These are phyloP conservation scores for Ampelocalamus luodianensis DNA, from an alignment of 176 grass and related monocot genomes.

Conservation along the genomic window DNA sequence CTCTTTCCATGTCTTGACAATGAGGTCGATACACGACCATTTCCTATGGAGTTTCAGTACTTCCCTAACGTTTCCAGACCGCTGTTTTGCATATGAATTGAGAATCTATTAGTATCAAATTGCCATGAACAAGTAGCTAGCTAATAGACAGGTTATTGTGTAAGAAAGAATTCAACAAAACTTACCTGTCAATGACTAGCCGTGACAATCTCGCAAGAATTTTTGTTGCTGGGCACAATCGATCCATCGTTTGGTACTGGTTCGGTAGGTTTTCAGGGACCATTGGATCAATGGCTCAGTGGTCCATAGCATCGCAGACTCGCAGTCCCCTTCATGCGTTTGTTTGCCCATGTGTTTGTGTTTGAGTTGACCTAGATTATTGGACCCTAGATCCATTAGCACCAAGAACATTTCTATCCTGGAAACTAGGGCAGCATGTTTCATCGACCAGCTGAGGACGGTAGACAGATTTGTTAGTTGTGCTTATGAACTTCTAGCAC, in stretches of 20 bases:
- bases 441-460: constrained; percentile 38
- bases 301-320: constrained; percentile 10
- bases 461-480: constrained; percentile 15
- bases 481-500: constrained; percentile 29
- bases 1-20: not conserved
- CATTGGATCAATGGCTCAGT: not conserved
- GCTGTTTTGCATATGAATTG: not conserved
- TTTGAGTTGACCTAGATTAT: constrained; percentile 14
- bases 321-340: constrained; percentile 1
- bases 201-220: not conserved
- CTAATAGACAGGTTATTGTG: not conserved
- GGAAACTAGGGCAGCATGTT: constrained; percentile 41
- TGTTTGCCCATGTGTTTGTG: not conserved
- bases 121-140: not conserved
- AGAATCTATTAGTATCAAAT: not conserved
- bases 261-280: constrained; percentile 22
- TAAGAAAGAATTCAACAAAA: not conserved
- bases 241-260: not conserved
- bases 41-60: not conserved
- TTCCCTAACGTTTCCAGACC: not conserved
- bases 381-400: constrained; percentile 6
- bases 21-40: not conserved
- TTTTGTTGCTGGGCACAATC: not conserved
- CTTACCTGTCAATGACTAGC: not conserved
- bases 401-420: constrained; percentile 32